Evolutionary conservation across 2,329 filamentous ascomycete species (phyloP), one percentile per base, ranked within the genome.

Genomic region (Ascocoryne sarcoides): DNA sequence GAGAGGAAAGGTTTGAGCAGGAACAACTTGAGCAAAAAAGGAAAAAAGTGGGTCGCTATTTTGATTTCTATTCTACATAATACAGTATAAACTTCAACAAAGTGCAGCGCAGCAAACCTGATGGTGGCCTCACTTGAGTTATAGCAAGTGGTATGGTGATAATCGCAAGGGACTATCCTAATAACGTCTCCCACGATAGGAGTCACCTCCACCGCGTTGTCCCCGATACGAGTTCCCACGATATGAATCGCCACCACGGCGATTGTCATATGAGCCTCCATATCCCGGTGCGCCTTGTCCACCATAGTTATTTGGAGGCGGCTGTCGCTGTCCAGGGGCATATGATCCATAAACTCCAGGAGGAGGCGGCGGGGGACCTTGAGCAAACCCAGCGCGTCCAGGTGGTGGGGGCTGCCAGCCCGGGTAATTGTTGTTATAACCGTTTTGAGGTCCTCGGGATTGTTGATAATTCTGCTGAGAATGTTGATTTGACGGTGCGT

Each of bases 311-410:
- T 44, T 40, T 5, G 51, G 47, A 15, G 45, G 41, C 19, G 48
- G 52, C 23, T 26, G 23, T 19, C 35, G 26, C 35, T 48, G 50
- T 28, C 37, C 49, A 18, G 37, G 42, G 16, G 46, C 43, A 42
- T 52, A 50, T 8, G 48, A 45, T 32, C 45, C 49, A 42, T 56
- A 54, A 5, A 36, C 40, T 16, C 57, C 59, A 5, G 60, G 58
- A 3, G 67, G 66, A n/a, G 68, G 67, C 16, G 69, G 68, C 3
- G 69, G 70, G 10, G 65, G 67, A 12, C 62, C 52, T 12, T 65
- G 53, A 3, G 63, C 65, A 47, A 70, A 71, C 1, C 63, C 63
- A 12, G 62, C 57, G 33, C 60, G 55, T 4, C 68, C 67, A 26
- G 68, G 68, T 10, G 67, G 65, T 5, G 68, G 68, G 8, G 68